These are phyloP conservation scores for Diaporthe destruens DNA, from an alignment of 2,329 filamentous ascomycete genomes.

Conservation along the genomic window DNA sequence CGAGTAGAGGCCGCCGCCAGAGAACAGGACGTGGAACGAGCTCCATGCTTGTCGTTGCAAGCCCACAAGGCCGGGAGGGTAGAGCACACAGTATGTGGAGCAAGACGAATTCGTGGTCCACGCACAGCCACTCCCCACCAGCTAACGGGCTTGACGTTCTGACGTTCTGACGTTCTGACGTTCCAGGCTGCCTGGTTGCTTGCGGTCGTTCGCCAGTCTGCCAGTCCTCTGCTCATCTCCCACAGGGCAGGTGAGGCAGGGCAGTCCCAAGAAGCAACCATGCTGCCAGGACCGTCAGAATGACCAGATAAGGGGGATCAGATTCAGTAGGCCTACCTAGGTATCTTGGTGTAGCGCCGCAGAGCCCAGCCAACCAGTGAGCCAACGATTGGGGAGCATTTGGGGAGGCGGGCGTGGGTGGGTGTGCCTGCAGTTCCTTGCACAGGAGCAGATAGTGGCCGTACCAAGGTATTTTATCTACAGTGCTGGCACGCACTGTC, in stretches of 20 bases:
- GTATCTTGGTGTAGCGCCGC: neutral
- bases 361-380: neutral
- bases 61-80: slow-evolving; percentile 3
- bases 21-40: slow-evolving; percentile 18
- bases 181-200: slow-evolving; percentile 23
- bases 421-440: slow-evolving; percentile 1
- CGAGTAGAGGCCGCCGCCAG: neutral
- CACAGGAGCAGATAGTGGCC: slow-evolving; percentile 6
- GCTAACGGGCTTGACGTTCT: slow-evolving; percentile 8
- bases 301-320: neutral
- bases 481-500: neutral
- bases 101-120: slow-evolving; percentile 6
- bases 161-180: neutral
- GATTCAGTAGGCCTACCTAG: too few species aligned
- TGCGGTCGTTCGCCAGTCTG: slow-evolving; percentile 6
- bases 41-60: slow-evolving; percentile 8
- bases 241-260: neutral
- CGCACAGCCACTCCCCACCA: slow-evolving; percentile 36
- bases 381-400: neutral
- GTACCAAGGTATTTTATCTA: neutral
- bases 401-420: neutral
- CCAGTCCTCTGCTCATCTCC: slow-evolving; percentile 25
- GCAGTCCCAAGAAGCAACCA: slow-evolving; percentile 3
- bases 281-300: neutral
- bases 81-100: slow-evolving; percentile 8